Evolutionary conservation across 2,329 filamentous ascomycete species (phyloP), one percentile per base, ranked within the genome.

Genomic region (Aspergillus novoparasiticus): DNA sequence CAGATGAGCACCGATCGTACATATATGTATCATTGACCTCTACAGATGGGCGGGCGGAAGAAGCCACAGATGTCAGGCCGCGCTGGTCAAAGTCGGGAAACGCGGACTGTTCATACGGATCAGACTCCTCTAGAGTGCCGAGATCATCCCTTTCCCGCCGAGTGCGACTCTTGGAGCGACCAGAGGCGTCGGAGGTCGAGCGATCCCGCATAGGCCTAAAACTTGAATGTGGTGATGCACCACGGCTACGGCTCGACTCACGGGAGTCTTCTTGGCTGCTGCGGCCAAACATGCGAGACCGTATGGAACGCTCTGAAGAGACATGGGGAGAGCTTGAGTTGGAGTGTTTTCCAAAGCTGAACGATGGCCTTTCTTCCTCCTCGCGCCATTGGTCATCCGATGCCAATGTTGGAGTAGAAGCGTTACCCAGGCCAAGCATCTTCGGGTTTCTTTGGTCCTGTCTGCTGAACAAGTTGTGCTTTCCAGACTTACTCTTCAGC

Each of bases 81-180:
- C 70, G 69, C 19, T 67, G 66, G 48, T 72, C 69, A 53, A 66
- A 66, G 23, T 74, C 73, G 5, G 73, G 72, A 21, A 59, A 61
- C 12, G 68, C 66, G 48, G 69, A 69, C 21, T 68, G 73, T 2
- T 71, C 69, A 36, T 75, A 73, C 21, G 68, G 71, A 48, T 69
- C 70, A 14, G 80, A 80, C 71, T 85, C 83, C 3, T 78, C 74
- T 73, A 85, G 80, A n/a, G 82, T 79, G 63, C 82, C 81, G 3
- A 85, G 71, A 67, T 87, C 85, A 58, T 87, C 85, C 34, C 83
- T 83, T 41, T 87, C 84, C 32, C 82, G 82, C 51, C 81, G 77
- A 50, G 79, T 77, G 48, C 83, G 82, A 70, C 85, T 87, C 65
- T 83, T 82, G 9, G 85, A 87, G 32, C 85, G 82, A 32, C 80